Evolutionary conservation across 768 basidiomycete genomes (phyloP), one percentile per base, ranked within the genome.

Genomic region (Mycena filopes): DNA sequence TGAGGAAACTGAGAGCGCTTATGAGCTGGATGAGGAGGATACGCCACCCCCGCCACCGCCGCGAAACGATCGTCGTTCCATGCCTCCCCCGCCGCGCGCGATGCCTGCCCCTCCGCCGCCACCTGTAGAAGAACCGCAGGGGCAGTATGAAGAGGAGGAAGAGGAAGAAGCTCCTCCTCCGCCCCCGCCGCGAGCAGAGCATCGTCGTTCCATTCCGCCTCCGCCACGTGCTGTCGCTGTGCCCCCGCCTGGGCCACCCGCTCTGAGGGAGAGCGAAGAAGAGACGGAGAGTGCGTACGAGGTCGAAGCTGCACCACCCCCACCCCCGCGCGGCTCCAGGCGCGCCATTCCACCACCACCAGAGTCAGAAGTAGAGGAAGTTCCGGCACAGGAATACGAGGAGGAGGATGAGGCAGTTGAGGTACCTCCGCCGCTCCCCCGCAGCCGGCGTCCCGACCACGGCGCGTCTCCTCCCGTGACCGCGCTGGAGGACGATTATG

Each of bases 351-450:
- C 66, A 46, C 66, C 64, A 2, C 60, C 63, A 1, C 68, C 59
- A 41, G 63, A 67, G 28, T 58, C 38, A 23, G 55, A 23, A 5
- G 46, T 65, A 18, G 54, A 67, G 46, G 66, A 70, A 54, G 73
- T 63, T 25, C 64, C 68, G 53, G 59, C 65, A 26, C 45, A 47
- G 20, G 62, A 63, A 5, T 18, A 57, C 26, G 63, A 70, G 23
- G 46, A 55, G 28, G 55, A 66, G 33, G 67, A 70, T 33, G 76
- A 79, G 29, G 38, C 33, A 43, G 63, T 64, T 21, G 51, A 63
- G 21, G 62, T 60, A 2, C 67, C 67, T 3, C 62, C 67, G 15
- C 67, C 61, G n/a, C 53, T 64, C 8, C 67, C 62, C 9, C 53
- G 46, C 20, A 62, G 62, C 5, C 45, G 62, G 20, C 57, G 23